Conservation (phyloP, 306 rosid species). For the Hippophae tibetana region DNA sequence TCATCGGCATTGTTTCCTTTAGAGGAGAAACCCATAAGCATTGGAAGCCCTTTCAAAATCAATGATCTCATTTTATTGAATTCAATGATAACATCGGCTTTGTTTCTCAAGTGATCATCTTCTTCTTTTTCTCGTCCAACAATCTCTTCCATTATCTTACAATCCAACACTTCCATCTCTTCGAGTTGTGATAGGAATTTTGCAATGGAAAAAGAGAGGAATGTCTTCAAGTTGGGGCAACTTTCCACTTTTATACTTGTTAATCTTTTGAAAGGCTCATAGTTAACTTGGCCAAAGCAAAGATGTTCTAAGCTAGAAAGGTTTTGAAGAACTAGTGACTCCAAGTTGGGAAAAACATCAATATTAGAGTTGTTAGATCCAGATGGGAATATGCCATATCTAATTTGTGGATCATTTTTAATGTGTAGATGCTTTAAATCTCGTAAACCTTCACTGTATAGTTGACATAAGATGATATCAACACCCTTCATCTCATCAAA, state of each 20-base stretch:
- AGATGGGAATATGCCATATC: conserved; percentile 1
- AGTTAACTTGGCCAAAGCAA: background rate
- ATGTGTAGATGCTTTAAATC: conserved; percentile 33
- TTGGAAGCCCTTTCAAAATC: too few relatives aligned
- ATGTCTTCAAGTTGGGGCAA: background rate
- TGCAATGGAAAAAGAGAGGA: background rate
- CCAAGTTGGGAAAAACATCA: conserved; percentile 13
- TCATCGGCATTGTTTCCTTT: too few relatives aligned
- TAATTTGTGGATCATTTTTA: conserved; percentile 31
- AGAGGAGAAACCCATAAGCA: too few relatives aligned
- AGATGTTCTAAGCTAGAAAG: conserved; percentile 12
- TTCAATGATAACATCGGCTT: too few relatives aligned
- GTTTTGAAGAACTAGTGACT: conserved; percentile 6
- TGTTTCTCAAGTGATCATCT: too few relatives aligned
- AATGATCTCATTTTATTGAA: too few relatives aligned
- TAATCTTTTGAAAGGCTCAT: background rate
- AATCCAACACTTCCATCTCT: background rate
- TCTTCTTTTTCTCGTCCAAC: background rate
- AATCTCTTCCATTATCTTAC: background rate
- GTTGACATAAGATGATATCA: conserved; percentile 17
- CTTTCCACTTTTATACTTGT: background rate
- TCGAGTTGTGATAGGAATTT: background rate
- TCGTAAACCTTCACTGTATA: conserved; percentile 31
- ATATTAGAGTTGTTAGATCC: background rate
- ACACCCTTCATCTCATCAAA: conserved; percentile 30